Base-by-base conservation (phyloP, 78 protist species). In the Emiliania huxleyi region DNA sequence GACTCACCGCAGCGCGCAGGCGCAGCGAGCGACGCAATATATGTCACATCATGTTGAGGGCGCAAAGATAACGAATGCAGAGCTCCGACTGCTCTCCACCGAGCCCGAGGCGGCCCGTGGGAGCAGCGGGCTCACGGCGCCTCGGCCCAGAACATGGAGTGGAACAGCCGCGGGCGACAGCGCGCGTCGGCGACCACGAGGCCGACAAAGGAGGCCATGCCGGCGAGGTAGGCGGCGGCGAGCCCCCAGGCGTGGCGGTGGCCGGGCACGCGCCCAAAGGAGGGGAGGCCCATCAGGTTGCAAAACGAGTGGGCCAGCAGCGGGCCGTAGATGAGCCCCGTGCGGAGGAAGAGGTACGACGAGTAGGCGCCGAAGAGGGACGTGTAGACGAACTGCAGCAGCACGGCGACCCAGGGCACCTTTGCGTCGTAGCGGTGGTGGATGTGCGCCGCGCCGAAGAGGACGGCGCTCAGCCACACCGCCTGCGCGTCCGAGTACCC, bases 381-480 rank as follows among this genome's bases (percentile, higher is more conserved):
- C 26, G 89, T 81, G 56, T 81, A 81, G 5, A 40, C 26, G 56
- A 81, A 81, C 52, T 42, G 52, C 26, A 81, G 15, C 6, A 25
- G 29, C 29, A 81, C 89, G 19, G 56, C 89, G 23, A 29, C 0
- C 56, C 56, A 44, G 25, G 15, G 0, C 25, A 0, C 40, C 0
- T 8, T 37, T 42, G 37, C 11, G 56, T 81, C 89, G 52, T 44
- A 0, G 25, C 37, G n/a, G 38, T 81, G 89, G 52, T 81, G 89
- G 26, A 81, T 23, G 38, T 81, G 89, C 52, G 89, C 89, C 5
- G 38, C n/a, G 56, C 89, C 89, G 38, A 81, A 81, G 46, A 29
- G 0, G 62, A 81, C 11, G 15, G 89, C 2, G 2, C 38, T 38
- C 26, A 81, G 23, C 29, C 0, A 1, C 6, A 81, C 89, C 8